Conservation (phyloP, 2,329 filamentous ascomycete genomes). For the Oidium heveae region DNA sequence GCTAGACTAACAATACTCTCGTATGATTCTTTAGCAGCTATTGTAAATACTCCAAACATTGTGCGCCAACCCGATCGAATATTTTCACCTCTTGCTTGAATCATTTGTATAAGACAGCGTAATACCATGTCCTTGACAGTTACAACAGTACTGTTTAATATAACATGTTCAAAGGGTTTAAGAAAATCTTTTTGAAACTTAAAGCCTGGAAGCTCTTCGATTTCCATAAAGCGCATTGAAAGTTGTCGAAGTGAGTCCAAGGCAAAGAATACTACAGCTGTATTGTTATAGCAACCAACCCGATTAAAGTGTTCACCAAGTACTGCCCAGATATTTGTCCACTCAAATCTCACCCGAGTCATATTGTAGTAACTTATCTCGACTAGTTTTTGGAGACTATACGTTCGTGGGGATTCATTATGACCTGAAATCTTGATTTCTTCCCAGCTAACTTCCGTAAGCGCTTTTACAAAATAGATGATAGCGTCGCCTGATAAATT, state of each 20-base stretch:
- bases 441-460: slow-evolving; percentile 95
- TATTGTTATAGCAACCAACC: slow-evolving; percentile 90
- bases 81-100: slow-evolving; percentile 85
- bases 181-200: slow-evolving; percentile 99
- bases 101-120: slow-evolving; percentile 94
- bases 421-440: slow-evolving; percentile 94
- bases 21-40: slow-evolving; percentile 77
- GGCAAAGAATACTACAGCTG: slow-evolving; percentile 90
- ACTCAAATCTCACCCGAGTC: slow-evolving; percentile 92
- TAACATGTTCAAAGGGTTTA: slow-evolving; percentile 93
- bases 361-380: slow-evolving; percentile 99
- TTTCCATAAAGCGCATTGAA: slow-evolving; percentile 97
- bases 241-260: slow-evolving; percentile 85
- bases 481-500: slow-evolving; percentile 86
- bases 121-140: slow-evolving; percentile 95
- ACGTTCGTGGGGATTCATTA: slow-evolving; percentile 85
- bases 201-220: slow-evolving; percentile 91
- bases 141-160: slow-evolving; percentile 74
- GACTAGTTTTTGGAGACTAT: slow-evolving; percentile 91
- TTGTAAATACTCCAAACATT: slow-evolving; percentile 97
- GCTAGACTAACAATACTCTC: slow-evolving; percentile 92
- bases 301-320: slow-evolving; percentile 97
- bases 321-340: slow-evolving; percentile 93
- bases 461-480: slow-evolving; percentile 72
- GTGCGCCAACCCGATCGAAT: slow-evolving; percentile 96